These are phyloP conservation scores for Magnusiomyces paraingens DNA, from an alignment of 1,139 yeast genomes.

Conservation along the genomic window DNA sequence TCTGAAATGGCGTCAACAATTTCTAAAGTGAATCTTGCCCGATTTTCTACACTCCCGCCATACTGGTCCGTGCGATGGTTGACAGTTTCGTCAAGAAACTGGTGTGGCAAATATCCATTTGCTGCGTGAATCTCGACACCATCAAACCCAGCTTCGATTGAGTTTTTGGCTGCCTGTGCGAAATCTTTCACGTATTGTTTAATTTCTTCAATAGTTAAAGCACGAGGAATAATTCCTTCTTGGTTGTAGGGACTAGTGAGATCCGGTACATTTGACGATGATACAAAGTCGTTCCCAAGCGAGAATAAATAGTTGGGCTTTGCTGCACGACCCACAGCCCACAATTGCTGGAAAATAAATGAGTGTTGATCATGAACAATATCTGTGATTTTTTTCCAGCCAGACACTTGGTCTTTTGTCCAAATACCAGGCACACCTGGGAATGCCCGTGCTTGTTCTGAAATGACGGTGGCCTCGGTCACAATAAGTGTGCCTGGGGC, in stretches of 20 bases:
- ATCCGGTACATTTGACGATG: constrained; percentile 21
- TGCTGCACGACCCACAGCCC: constrained; percentile 40
- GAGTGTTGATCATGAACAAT: constrained; percentile 37
- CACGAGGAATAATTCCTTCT: constrained; percentile 27
- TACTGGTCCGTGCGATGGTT: constrained; percentile 63
- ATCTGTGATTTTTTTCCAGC: constrained; percentile 35
- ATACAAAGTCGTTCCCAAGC: constrained; percentile 30
- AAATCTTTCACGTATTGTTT: constrained; percentile 33
- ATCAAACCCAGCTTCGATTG: constrained; percentile 56
- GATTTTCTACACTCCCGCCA: constrained; percentile 64
- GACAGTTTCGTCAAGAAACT: constrained; percentile 45
- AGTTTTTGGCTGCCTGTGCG: constrained; percentile 40
- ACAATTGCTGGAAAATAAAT: constrained; percentile 36
- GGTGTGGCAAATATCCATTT: constrained; percentile 55
- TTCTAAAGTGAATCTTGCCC: constrained; percentile 53
- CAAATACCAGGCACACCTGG: constrained; percentile 40
- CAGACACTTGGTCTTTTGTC: constrained; percentile 37
- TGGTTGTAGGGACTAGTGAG: constrained; percentile 18
- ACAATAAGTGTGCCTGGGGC: constrained; percentile 45
- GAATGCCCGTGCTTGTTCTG: constrained; percentile 32
- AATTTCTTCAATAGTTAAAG: constrained; percentile 37
- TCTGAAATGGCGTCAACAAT: constrained; percentile 46
- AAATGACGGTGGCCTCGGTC: constrained; percentile 41
- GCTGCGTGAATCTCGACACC: constrained; percentile 65
- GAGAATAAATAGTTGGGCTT: constrained; percentile 27